Evolutionary conservation across 2,329 filamentous ascomycete genomes (phyloP).

Genomic region (Colletotrichum tamarilloi): DNA sequence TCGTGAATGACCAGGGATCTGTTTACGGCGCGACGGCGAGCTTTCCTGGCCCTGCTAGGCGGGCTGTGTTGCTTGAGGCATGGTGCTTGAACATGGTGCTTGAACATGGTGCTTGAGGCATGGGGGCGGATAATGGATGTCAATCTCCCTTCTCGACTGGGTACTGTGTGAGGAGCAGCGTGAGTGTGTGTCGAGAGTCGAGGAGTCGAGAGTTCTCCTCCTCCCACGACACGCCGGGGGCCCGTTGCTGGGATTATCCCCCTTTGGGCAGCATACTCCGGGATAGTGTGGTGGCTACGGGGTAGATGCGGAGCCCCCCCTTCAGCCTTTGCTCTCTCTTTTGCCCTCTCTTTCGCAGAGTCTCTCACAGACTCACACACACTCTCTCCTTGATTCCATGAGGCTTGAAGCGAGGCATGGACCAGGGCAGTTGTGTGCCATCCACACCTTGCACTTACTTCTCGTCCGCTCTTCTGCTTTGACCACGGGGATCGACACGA

Average conservation of each 20-base stretch:
- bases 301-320: slow-evolving; percentile 16
- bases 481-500: slow-evolving; percentile 25
- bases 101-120: slow-evolving; percentile 1
- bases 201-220: not conserved
- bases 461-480: slow-evolving; percentile 4
- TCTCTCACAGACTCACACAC: no score
- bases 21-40: not conserved
- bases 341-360: not conserved
- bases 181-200: not conserved
- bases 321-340: not conserved
- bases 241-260: slow-evolving; percentile 7
- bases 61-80: not conserved
- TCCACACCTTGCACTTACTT: not conserved
- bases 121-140: not conserved
- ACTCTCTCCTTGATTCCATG: no score
- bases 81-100: not conserved
- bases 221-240: not conserved
- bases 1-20: not conserved
- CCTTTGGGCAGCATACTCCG: slow-evolving; percentile 22
- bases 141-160: slow-evolving; percentile 16
- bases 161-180: not conserved
- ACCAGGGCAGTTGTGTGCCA: slow-evolving; percentile 4
- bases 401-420: slow-evolving; percentile 18
- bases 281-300: slow-evolving; percentile 15
- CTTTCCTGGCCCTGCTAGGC: not conserved